phyloP scores from a whole-genome alignment of 441 rosid species.

The Euphorbia corollata region DNA sequence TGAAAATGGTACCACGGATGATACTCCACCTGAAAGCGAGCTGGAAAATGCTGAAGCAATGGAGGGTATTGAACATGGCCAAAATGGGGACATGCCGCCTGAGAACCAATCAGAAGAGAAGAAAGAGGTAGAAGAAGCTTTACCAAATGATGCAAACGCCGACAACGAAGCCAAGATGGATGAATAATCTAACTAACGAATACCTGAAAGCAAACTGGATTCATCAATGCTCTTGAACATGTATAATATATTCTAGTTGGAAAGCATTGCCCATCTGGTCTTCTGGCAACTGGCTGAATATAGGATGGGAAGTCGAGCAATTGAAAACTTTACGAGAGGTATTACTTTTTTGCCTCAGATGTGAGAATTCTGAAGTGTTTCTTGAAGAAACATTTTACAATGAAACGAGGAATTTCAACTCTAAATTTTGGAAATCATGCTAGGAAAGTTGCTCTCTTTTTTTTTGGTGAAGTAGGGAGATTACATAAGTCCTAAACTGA shows the following conservation, averaged over 20 bases:
- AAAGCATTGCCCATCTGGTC: not conserved
- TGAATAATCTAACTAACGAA: constrained; percentile 4
- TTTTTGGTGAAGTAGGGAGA: no score
- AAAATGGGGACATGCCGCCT: constrained; percentile 26
- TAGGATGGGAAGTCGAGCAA: not conserved
- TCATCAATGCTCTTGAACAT: no score
- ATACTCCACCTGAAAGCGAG: constrained; percentile 10
- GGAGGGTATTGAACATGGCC: constrained; percentile 24
- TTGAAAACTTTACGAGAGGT: no score
- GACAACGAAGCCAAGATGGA: constrained; percentile 20
- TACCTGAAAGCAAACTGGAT: not conserved
- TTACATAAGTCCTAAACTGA: no score
- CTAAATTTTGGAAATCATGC: no score
- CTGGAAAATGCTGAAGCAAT: constrained; percentile 26
- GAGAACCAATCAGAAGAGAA: constrained; percentile 17
- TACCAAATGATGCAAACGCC: constrained; percentile 12
- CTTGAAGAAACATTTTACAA: no score
- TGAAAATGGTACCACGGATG: constrained; percentile 18
- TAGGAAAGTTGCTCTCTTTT: no score
- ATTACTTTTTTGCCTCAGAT: no score
- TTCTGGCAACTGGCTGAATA: not conserved
- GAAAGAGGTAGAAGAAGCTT: constrained; percentile 8
- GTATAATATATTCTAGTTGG: not conserved
- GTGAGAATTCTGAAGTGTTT: no score
- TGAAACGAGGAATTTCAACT: no score